A percentile compares a stretch with the other conserved stretches of the same genome.
Evolutionary conservation across 2,329 filamentous ascomycete species (phyloP).

Genomic region (Leptographium flavum): DNA sequence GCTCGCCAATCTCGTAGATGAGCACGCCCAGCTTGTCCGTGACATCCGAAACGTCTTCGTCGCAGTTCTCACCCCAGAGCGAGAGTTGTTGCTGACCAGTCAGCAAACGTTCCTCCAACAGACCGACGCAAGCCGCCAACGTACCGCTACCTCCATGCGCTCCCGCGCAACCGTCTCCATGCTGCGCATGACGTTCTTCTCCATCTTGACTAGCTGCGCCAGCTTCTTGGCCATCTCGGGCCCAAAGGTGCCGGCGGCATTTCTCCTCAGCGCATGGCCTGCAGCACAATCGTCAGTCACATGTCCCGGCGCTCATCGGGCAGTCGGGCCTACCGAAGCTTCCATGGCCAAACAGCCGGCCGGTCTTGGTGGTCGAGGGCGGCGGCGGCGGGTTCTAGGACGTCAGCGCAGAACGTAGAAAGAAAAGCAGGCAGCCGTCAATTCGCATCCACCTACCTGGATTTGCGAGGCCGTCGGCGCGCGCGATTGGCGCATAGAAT

Average conservation of each 20-base stretch:
- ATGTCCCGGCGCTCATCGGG: no score
- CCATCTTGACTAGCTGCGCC: constrained; percentile 97
- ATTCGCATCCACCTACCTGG: constrained; percentile 26
- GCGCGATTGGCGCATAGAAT: constrained; percentile 95
- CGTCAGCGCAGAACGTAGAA: background rate
- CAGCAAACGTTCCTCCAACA: background rate
- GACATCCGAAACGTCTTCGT: constrained; percentile 96
- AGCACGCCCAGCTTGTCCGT: constrained; percentile 97
- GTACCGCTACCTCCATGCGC: constrained; percentile 94
- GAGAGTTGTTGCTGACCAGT: constrained; percentile 80
- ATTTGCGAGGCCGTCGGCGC: constrained; percentile 80
- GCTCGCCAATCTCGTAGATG: constrained; percentile 95
- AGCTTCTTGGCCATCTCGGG: constrained; percentile 95
- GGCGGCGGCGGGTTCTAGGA: constrained; percentile 80
- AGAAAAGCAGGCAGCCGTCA: background rate
- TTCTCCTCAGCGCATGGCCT: constrained; percentile 58
- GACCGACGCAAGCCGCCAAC: constrained; percentile 20
- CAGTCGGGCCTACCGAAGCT: constrained; percentile 53
- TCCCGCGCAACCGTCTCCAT: constrained; percentile 90
- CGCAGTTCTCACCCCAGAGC: constrained; percentile 87
- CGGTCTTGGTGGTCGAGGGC: constrained; percentile 77
- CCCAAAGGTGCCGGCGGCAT: constrained; percentile 61
- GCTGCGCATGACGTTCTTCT: constrained; percentile 99
- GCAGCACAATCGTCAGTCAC: background rate
- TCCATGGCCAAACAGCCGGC: constrained; percentile 73